Evolutionary conservation across 768 basidiomycete species (phyloP).

Genomic region (Hydnomerulius pinastri): DNA sequence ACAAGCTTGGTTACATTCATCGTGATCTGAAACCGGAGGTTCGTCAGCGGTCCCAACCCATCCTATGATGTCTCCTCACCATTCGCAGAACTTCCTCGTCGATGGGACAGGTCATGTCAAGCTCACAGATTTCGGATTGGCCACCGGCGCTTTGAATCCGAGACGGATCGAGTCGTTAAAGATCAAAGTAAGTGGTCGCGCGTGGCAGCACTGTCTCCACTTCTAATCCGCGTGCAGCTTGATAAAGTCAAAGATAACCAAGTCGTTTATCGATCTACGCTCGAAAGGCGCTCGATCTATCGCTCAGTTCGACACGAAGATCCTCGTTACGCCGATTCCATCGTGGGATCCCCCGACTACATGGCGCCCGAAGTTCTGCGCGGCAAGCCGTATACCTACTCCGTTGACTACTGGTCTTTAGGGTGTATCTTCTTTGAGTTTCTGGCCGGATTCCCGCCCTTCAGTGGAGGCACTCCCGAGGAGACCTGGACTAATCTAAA

Average conservation of each 20-base stretch:
- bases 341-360: slow-evolving; percentile 98
- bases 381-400: slow-evolving; percentile 92
- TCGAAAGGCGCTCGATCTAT: slow-evolving; percentile 94
- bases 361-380: slow-evolving; percentile 96
- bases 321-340: slow-evolving; percentile 92
- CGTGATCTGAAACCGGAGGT: slow-evolving; percentile 98
- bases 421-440: slow-evolving; percentile 99
- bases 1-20: slow-evolving; percentile 98
- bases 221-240: slow-evolving; percentile 52
- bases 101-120: slow-evolving; percentile 97
- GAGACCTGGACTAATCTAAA: slow-evolving; percentile 99
- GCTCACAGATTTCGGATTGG: slow-evolving; percentile 95
- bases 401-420: slow-evolving; percentile 97
- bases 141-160: slow-evolving; percentile 94
- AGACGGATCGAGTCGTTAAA: slow-evolving; percentile 92
- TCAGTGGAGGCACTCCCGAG: slow-evolving; percentile 92
- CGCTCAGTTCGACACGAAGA: slow-evolving; percentile 89
- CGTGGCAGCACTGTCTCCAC: neutral
- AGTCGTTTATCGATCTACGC: slow-evolving; percentile 84
- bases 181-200: slow-evolving; percentile 69
- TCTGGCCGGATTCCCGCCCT: slow-evolving; percentile 95
- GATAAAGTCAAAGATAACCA: slow-evolving; percentile 96
- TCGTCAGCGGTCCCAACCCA: slow-evolving; percentile 14
- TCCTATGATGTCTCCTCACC: neutral
- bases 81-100: slow-evolving; percentile 87